A percentile compares a stretch with the other conserved stretches of the same genome.
Conservation (phyloP, 1,284 basidiomycete genomes). For the Cystobasidium pallidum region DNA sequence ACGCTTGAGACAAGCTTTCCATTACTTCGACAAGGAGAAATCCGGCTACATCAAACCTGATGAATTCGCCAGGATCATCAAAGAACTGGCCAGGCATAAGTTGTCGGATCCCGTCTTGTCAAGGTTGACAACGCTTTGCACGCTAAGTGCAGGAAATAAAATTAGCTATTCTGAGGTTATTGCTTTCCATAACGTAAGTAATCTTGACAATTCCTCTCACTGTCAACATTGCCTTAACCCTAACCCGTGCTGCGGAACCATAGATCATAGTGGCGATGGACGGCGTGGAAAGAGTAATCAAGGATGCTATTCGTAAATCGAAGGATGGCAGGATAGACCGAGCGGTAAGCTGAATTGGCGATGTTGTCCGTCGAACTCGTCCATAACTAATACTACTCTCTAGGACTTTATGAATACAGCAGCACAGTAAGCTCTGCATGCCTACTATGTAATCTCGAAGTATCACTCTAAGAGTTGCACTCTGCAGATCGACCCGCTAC, state of each 20-base stretch:
- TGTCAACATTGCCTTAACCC: slow-evolving; percentile 11
- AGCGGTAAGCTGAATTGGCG: slow-evolving; percentile 60
- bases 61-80: slow-evolving; percentile 88
- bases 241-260: slow-evolving; percentile 31
- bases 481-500: slow-evolving; percentile 67
- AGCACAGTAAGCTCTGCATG: slow-evolving; percentile 49
- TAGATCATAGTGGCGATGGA: slow-evolving; percentile 75
- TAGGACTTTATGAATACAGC: slow-evolving; percentile 61
- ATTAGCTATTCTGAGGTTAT: slow-evolving; percentile 94
- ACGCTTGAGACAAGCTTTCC: slow-evolving; percentile 89
- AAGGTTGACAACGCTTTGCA: slow-evolving; percentile 82
- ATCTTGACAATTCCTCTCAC: background rate
- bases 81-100: slow-evolving; percentile 95
- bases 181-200: slow-evolving; percentile 87
- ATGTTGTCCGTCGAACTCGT: no score
- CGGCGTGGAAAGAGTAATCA: slow-evolving; percentile 78
- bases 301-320: slow-evolving; percentile 81
- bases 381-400: slow-evolving; percentile 54
- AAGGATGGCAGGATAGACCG: slow-evolving; percentile 87
- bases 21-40: slow-evolving; percentile 79
- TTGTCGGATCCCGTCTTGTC: slow-evolving; percentile 87
- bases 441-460: background rate
- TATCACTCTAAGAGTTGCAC: background rate
- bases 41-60: slow-evolving; percentile 90
- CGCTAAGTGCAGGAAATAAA: slow-evolving; percentile 78